Base-by-base conservation (phyloP, 2,329 filamentous ascomycete species). In the Ilyonectria robusta region DNA sequence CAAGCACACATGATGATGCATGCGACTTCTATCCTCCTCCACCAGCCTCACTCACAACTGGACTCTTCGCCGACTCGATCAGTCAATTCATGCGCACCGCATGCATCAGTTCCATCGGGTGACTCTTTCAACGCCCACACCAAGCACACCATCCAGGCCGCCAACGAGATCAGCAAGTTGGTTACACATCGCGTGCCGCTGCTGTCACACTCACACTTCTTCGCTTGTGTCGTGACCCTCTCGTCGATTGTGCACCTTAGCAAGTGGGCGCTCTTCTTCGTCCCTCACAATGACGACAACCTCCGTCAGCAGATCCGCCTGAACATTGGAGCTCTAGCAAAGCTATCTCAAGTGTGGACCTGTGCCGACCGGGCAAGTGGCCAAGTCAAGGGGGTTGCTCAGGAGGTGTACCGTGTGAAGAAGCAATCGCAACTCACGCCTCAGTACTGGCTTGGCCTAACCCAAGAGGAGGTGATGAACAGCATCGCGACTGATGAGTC, bases 221-320 rank as follows among this genome's bases (percentile, higher is more conserved):
- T 96, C 82, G 93, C 92, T 37, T 96, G 93, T 77, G 91, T 93
- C 44, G 84, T 96, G 56, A 93, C 93, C 1, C 84, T 95, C 59
- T 92, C 92, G 19, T 93, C 93, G 7, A 92, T 95, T 72, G 92
- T 95, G 4, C 93, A 96, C 75, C 85, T 97, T 26, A 93, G 92
- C 62, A 93, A 93, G 69, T 97, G 94, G 89, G 91, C 84, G 59
- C 84, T 91, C 21, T 88, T 88, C 76, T 88, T 87, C 60, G 84
- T 91, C 53, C 82, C 84, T 1, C 85, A 86, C 67, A 87, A 89
- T 72, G 90, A 91, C 75, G 90, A 90, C 68, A 89, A 89, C 74
- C 85, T 92, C 71, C 92, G 91, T 69, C 93, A 94, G 80, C 91
- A 89, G 72, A 92, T 97, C 59, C 89, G 92, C 1, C 87, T 97